phyloP scores from a whole-genome alignment of 768 basidiomycete genomes.

The Hirschioporus abietinus region DNA sequence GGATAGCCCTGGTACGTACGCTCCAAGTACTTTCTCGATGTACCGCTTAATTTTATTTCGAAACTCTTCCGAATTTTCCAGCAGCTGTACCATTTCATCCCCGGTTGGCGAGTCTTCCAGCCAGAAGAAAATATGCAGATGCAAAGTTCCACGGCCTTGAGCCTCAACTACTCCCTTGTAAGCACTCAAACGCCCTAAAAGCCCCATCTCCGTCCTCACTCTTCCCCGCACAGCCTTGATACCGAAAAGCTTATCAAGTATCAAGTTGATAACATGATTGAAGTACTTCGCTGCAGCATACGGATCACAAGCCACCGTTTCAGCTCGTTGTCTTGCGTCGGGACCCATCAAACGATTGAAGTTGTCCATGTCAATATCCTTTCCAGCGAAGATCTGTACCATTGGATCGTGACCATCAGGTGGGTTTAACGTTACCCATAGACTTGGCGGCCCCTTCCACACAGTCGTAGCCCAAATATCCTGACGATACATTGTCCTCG shows the following conservation, averaged over 20 bases:
- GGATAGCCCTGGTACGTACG: constrained; percentile 24
- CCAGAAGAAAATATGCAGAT: constrained; percentile 37
- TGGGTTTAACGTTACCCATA: constrained; percentile 44
- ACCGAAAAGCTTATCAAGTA: constrained; percentile 30
- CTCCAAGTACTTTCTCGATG: constrained; percentile 27
- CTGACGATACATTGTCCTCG: constrained; percentile 11
- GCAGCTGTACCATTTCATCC: constrained; percentile 21
- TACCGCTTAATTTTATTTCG: constrained; percentile 21
- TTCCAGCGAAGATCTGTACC: constrained; percentile 37
- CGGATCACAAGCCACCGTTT: constrained; percentile 32
- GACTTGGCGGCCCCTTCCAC: constrained; percentile 22
- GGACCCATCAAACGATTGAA: constrained; percentile 27
- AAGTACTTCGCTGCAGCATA: constrained; percentile 39
- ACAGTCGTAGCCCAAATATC: constrained; percentile 34
- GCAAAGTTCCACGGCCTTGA: constrained; percentile 37
- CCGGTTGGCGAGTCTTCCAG: constrained; percentile 26
- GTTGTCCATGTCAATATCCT: constrained; percentile 36
- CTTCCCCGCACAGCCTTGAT: constrained; percentile 20
- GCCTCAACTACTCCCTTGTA: constrained; percentile 36
- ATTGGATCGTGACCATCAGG: constrained; percentile 37
- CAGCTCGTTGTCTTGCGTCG: constrained; percentile 12
- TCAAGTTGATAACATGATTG: constrained; percentile 26
- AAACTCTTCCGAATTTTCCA: constrained; percentile 23
- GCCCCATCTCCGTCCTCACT: constrained; percentile 21
- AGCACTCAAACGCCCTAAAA: constrained; percentile 27